Conservation (phyloP, 768 basidiomycete species). For the Paxillus ammoniavirescens region DNA sequence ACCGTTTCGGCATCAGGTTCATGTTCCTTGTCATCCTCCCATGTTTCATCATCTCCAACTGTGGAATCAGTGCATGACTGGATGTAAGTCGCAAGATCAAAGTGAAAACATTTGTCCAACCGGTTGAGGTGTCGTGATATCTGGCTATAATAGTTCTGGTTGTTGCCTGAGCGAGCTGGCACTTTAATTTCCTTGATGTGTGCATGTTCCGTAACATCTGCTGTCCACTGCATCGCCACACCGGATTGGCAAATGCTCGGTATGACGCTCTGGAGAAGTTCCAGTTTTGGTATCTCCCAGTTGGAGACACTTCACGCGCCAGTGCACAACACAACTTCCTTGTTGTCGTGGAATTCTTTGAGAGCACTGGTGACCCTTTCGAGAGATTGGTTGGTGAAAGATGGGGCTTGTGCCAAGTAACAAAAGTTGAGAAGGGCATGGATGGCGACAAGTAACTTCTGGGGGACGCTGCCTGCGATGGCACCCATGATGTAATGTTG, state of each 20-base stretch:
- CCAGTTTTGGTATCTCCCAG: constrained; percentile 8
- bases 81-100: not conserved
- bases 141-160: not conserved
- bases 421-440: constrained; percentile 36
- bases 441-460: constrained; percentile 30
- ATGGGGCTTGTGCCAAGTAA: constrained; percentile 33
- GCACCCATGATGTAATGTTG: constrained; percentile 33
- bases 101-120: not conserved
- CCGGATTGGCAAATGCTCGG: not conserved
- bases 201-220: constrained; percentile 2
- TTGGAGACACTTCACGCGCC: constrained; percentile 11
- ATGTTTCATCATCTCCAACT: not conserved
- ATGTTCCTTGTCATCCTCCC: not conserved
- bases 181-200: not conserved
- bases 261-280: constrained; percentile 5
- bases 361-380: constrained; percentile 21
- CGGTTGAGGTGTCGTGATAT: not conserved
- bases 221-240: constrained; percentile 6
- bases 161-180: constrained; percentile 1
- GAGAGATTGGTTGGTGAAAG: constrained; percentile 23
- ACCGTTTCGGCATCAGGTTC: not conserved
- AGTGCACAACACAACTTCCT: constrained; percentile 31
- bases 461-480: constrained; percentile 34
- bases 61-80: no score
- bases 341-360: constrained; percentile 32